These are phyloP conservation scores for Aristolochia contorta DNA, from an alignment of 164 flowering plant genomes.

Conservation along the genomic window DNA sequence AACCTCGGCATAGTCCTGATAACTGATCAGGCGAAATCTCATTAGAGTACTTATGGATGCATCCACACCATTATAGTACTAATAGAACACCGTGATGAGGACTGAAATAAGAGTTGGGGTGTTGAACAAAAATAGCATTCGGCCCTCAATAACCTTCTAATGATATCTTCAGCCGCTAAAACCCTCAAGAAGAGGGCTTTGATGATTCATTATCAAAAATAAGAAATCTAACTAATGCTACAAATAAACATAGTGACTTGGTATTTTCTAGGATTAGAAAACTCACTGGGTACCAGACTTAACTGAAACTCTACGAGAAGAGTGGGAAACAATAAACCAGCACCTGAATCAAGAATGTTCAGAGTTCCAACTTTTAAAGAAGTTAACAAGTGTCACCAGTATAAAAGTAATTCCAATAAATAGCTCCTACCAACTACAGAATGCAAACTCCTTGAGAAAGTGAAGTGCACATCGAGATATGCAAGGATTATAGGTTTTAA, in stretches of 20 bases:
- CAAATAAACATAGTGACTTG: slow-evolving; percentile 1
- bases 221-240: background rate
- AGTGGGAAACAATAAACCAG: slow-evolving; percentile 50
- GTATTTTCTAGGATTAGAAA: slow-evolving; percentile 28
- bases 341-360: slow-evolving; percentile 59
- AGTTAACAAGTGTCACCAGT: slow-evolving; percentile 5
- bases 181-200: background rate
- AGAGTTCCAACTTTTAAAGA: slow-evolving; percentile 28
- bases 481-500: too few species aligned
- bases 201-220: background rate
- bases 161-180: background rate
- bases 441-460: background rate
- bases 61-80: too few species aligned
- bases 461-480: background rate
- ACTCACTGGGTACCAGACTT: slow-evolving; percentile 44
- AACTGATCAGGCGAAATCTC: too few species aligned
- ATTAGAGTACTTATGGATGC: too few species aligned
- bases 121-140: too few species aligned
- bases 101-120: too few species aligned
- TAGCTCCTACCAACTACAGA: background rate
- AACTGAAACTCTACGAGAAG: slow-evolving; percentile 44
- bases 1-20: too few species aligned
- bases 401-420: slow-evolving; percentile 3
- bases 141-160: background rate
- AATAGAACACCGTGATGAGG: too few species aligned